Conservation (phyloP, 257 asterid species). For the Petunia axillaris region DNA sequence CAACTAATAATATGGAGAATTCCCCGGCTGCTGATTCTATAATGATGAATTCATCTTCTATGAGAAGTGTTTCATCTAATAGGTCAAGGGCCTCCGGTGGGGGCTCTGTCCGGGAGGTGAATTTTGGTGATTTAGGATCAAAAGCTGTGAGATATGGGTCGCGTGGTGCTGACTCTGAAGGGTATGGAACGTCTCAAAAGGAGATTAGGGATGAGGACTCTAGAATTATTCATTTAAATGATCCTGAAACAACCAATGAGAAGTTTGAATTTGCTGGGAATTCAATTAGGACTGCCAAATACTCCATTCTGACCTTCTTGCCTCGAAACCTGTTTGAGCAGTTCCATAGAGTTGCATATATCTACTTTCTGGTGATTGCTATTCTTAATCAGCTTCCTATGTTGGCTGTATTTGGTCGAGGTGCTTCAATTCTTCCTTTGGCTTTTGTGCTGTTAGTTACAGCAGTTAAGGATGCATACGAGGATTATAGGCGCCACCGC, state of each 20-base stretch:
- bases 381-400: conserved; percentile 96
- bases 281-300: conserved; percentile 75
- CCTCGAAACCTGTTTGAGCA: conserved; percentile 92
- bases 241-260: conserved; percentile 70
- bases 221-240: conserved; percentile 68
- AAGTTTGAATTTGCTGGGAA: conserved; percentile 71
- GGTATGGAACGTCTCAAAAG: conserved; percentile 68
- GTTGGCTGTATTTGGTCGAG: conserved; percentile 97
- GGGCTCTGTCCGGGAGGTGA: conserved; percentile 68
- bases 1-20: conserved; percentile 49
- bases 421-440: conserved; percentile 81
- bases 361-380: conserved; percentile 91
- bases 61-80: conserved; percentile 52
- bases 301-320: conserved; percentile 79
- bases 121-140: conserved; percentile 56
- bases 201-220: conserved; percentile 92
- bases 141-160: conserved; percentile 73
- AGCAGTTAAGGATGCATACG: conserved; percentile 92
- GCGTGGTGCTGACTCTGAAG: conserved; percentile 74
- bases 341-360: conserved; percentile 94
- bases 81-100: conserved; percentile 59
- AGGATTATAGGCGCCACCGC: conserved; percentile 87
- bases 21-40: conserved; percentile 38
- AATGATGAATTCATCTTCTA: conserved; percentile 52
- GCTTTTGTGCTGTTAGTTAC: conserved; percentile 85